Percentiles rank a stretch among this genome's conserved stretches.
phyloP scores from a whole-genome alignment of 129 eudicot genomes.

The Escallonia rubra region DNA sequence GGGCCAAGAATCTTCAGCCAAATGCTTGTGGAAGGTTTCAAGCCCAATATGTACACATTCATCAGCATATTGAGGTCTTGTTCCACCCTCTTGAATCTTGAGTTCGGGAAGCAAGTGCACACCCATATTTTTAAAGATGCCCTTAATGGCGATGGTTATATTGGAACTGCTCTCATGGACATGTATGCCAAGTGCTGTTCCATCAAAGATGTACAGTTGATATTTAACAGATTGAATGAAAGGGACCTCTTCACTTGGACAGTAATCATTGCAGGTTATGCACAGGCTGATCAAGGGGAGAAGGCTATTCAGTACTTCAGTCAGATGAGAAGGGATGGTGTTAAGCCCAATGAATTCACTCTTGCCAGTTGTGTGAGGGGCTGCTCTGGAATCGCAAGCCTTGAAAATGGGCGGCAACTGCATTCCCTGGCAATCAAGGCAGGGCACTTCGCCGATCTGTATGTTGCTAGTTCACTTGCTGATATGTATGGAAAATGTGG shows the following conservation, averaged over 20 bases:
- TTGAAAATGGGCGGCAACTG: slow-evolving; percentile 25
- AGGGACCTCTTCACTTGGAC: slow-evolving; percentile 44
- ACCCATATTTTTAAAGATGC: slow-evolving; percentile 25
- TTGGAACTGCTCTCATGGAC: slow-evolving; percentile 38
- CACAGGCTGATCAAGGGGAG: slow-evolving; percentile 36
- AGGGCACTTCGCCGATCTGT: slow-evolving; percentile 28
- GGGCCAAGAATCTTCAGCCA: slow-evolving; percentile 26
- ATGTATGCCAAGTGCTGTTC: slow-evolving; percentile 32
- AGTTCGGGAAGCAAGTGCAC: slow-evolving; percentile 36
- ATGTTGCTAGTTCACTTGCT: slow-evolving; percentile 38
- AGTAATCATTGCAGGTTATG: slow-evolving; percentile 27
- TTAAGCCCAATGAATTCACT: slow-evolving; percentile 40
- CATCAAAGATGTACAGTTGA: slow-evolving; percentile 29
- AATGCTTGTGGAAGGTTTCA: slow-evolving; percentile 36
- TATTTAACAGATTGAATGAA: slow-evolving; percentile 16
- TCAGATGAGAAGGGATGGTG: slow-evolving; percentile 33
- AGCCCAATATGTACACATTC: slow-evolving; percentile 35
- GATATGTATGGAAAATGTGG: slow-evolving; percentile 51
- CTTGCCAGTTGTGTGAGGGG: slow-evolving; percentile 43
- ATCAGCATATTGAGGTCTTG: slow-evolving; percentile 35
- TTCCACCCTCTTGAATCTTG: slow-evolving; percentile 20
- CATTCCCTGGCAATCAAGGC: slow-evolving; percentile 32
- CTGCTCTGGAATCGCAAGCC: slow-evolving; percentile 33
- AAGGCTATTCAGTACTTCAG: slow-evolving; percentile 30
- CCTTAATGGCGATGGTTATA: slow-evolving; percentile 24